Evolutionary conservation across 1,139 yeast species (phyloP).

Genomic region (Yarrowia galli): DNA sequence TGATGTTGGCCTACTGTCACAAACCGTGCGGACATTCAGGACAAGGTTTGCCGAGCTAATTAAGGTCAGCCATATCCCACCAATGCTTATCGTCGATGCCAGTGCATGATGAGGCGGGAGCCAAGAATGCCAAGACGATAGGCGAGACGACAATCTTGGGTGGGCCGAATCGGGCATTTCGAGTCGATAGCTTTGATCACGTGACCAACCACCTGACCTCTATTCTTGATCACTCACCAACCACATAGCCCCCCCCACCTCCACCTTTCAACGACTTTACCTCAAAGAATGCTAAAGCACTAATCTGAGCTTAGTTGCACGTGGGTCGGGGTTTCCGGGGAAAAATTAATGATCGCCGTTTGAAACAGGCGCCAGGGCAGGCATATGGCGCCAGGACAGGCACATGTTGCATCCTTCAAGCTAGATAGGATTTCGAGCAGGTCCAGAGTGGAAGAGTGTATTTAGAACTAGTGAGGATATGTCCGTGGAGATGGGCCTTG

Average conservation of each 20-base stretch:
- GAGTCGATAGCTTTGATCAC: too few relatives aligned
- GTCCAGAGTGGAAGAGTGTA: background rate
- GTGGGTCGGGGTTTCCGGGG: constrained; percentile 4
- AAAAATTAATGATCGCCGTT: background rate
- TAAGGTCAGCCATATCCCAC: background rate
- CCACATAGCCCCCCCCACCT: too few relatives aligned
- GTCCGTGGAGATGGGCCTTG: too few relatives aligned
- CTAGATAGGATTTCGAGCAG: background rate
- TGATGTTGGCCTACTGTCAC: too few relatives aligned
- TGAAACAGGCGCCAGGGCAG: background rate
- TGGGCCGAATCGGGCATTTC: background rate
- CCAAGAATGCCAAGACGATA: background rate
- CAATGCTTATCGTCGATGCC: constrained; percentile 3
- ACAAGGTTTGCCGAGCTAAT: constrained; percentile 6
- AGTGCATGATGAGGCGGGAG: too few relatives aligned
- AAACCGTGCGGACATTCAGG: background rate
- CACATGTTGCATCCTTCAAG: background rate
- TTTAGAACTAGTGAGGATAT: too few relatives aligned
- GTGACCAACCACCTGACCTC: too few relatives aligned
- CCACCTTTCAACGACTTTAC: too few relatives aligned
- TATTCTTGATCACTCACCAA: background rate
- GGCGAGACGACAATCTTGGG: background rate
- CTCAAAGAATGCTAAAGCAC: too few relatives aligned
- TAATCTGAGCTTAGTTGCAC: constrained; percentile 8
- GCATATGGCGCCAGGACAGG: background rate